Conservation (phyloP, 805 yeast species). For the Myxozyma kluyveri region DNA sequence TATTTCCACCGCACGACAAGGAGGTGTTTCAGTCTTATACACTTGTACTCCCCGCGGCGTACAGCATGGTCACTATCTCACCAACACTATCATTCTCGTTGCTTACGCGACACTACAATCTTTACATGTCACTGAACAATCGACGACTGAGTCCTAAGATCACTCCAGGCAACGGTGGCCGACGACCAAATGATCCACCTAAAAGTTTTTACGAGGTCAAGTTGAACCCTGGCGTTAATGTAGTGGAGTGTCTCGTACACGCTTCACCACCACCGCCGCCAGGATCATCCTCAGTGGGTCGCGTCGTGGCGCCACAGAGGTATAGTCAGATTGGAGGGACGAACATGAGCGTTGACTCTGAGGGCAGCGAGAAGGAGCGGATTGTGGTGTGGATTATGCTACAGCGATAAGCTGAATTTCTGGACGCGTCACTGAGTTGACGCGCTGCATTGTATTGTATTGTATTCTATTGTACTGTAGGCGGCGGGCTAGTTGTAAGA, state of each 20-base stretch:
- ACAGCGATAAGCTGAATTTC: constrained; percentile 24
- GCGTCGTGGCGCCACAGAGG: constrained; percentile 15
- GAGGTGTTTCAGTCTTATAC: constrained; percentile 28
- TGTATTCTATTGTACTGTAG: too few relatives aligned
- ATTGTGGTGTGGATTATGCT: constrained; percentile 28
- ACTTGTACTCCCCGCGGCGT: constrained; percentile 24
- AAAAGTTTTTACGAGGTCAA: constrained; percentile 27
- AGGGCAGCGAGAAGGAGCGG: constrained; percentile 28
- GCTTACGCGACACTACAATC: constrained; percentile 24
- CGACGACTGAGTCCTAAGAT: constrained; percentile 29
- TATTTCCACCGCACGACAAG: constrained; percentile 24
- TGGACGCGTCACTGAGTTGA: too few relatives aligned
- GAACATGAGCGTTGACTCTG: constrained; percentile 16
- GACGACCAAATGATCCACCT: constrained; percentile 24
- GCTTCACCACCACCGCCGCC: constrained; percentile 26
- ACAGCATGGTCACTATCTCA: constrained; percentile 25
- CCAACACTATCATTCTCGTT: constrained; percentile 26
- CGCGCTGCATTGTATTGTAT: too few relatives aligned
- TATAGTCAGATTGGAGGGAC: constrained; percentile 13
- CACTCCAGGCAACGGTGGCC: constrained; percentile 12
- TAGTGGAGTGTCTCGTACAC: constrained; percentile 29
- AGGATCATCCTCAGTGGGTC: constrained; percentile 4
- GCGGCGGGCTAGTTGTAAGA: too few relatives aligned
- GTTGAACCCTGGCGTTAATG: constrained; percentile 25
- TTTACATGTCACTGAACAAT: constrained; percentile 28